Percentiles rank a stretch among this genome's conserved stretches.
Evolutionary conservation across 1,284 basidiomycete species (phyloP).

Genomic region (Ustilago crameri): DNA sequence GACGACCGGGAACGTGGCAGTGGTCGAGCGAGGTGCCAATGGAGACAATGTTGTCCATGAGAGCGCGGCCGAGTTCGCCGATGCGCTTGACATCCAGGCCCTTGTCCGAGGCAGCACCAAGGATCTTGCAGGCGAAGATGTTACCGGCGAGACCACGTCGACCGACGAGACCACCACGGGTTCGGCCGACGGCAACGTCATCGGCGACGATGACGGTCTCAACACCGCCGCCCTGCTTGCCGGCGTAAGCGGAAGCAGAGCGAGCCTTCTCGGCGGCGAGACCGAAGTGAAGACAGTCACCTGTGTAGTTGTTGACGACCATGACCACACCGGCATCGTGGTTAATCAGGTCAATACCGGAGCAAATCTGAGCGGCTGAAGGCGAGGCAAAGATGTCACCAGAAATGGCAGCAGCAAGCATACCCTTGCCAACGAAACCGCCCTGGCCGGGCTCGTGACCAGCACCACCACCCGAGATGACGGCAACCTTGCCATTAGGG

Average conservation of each 20-base stretch:
- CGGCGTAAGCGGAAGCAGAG: conserved; percentile 56
- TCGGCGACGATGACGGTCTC: conserved; percentile 71
- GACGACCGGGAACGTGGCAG: conserved; percentile 74
- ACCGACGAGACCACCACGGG: conserved; percentile 70
- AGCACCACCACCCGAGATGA: conserved; percentile 70
- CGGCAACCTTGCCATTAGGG: conserved; percentile 69
- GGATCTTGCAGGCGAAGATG: conserved; percentile 67
- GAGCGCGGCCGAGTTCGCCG: conserved; percentile 73
- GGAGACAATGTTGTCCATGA: conserved; percentile 71
- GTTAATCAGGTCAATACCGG: conserved; percentile 70
- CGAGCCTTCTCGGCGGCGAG: conserved; percentile 68
- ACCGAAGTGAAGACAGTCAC: conserved; percentile 72
- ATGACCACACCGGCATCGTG: conserved; percentile 68
- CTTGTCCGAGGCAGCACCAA: conserved; percentile 64
- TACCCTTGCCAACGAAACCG: conserved; percentile 69
- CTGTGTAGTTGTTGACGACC: conserved; percentile 70
- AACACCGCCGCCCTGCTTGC: conserved; percentile 68
- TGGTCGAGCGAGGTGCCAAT: conserved; percentile 74
- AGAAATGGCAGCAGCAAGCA: conserved; percentile 70
- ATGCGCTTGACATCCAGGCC: conserved; percentile 58
- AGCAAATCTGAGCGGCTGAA: conserved; percentile 70
- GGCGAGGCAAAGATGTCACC: conserved; percentile 73
- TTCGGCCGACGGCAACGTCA: conserved; percentile 71
- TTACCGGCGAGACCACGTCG: conserved; percentile 70
- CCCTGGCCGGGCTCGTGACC: conserved; percentile 70